Base-by-base conservation (phyloP, 2,329 filamentous ascomycete species). In the Ceratocystiopsis brevicomis region DNA sequence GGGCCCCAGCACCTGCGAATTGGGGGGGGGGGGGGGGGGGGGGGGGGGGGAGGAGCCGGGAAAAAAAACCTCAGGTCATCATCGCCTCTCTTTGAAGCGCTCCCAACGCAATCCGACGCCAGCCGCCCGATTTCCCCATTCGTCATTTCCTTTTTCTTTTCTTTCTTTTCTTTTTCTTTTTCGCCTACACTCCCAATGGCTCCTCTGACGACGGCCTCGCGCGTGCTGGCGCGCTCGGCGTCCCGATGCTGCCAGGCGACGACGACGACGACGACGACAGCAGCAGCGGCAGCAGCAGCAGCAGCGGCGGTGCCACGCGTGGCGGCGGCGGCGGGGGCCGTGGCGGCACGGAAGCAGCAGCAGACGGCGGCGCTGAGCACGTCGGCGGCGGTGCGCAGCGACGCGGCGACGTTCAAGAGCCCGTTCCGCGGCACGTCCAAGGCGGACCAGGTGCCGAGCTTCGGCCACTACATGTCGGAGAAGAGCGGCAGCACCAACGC, bases 401-500 rank as follows among this genome's bases (percentile, higher is more conserved):
- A 59, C 54, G 57, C 63, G 41, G 61, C 61, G 50, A 63, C 62
- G 50, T 70, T 71, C 66, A 66, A 69, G 55, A 76, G 69, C 60
- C 75, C 75, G 51, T 78, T 79, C 72, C 72, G 69, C 62, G 71
- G 71, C 59, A 60, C 67, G 56, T 53, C 56, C 54, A 68, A 67
- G 59, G 66, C 61, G 54, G 77, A 70, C 62, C 76, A 81, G 63
- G 81, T 96, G 58, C 90, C 90, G 53, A 78, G 82, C 67, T 96
- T 93, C 65, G 75, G 75, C 62, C 80, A 86, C 61, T 98, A 98
- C 70, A 69, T 78, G 65, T 79, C 74, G 64, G 78, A 76, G 60
- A 67, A 68, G 52, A 65, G 66, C 54, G 69, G 79, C 61, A 72
- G 67, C 53, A 69, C 70, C 57, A 94, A 93, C 67, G 81, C 87